Base-by-base conservation (phyloP, 257 asterid species). In the Nicotiana undulata region DNA sequence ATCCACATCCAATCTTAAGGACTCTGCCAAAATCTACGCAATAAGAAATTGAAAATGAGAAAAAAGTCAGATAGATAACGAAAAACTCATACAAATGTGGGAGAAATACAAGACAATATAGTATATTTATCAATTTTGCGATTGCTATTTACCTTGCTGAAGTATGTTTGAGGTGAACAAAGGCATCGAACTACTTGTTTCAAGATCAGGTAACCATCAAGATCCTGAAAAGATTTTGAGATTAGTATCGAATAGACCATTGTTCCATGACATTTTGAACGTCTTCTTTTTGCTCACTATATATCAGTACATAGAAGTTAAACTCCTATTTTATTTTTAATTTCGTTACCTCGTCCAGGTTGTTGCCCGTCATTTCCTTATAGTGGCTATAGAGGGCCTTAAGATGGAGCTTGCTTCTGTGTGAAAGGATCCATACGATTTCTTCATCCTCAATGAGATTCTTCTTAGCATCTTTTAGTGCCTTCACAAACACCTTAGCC, bases 341-440 rank as follows among this genome's bases (percentile, higher is more conserved):
- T 24, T 46, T 37, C 11, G 31, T 5, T 83, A 93, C 98, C 96
- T 94, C 88, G 66, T 90, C 97, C 81, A 94, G 81, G 85, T 2
- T 76, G 15, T 86, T 87, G 78, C 90, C 93, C 24, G 83, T 87
- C 31, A 91, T 80, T 80, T 92, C 92, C 87, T 90, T 90, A 91
- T 92, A 94, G 82, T 93, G 93, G 44, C 87, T 85, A 85, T 82
- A 88, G n/a, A 91, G 34, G 5, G 89, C 85, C 79, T 83, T 85
- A 83, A 95, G 83, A 82, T 95, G 97, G 61, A 76, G 88, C 88
- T 91, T 95, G 75, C 97, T 95, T 89, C 98, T 88, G 2, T 97
- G 93, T 34, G 98, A 87, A 7, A 95, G 82, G 56, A 95, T 89
- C 79, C 89, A 82, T 28, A 92, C 88, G 78, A 90, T 80, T 68